Evolutionary conservation across 352 stramenopile genomes (phyloP), one percentile per base, ranked within the genome.

Genomic region (Phytophthora melonis): DNA sequence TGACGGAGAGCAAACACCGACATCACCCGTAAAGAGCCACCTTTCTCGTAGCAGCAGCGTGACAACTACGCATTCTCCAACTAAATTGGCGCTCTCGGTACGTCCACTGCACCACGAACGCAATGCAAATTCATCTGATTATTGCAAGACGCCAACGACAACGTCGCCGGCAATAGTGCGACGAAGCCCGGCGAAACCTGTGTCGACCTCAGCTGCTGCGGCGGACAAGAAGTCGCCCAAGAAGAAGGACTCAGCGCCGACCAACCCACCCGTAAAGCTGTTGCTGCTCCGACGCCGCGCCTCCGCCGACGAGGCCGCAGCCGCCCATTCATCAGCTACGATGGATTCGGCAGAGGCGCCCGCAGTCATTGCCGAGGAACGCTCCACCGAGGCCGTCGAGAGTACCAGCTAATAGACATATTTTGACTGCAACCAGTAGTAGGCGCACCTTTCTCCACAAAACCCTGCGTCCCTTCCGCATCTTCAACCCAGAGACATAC

Each of bases 261-360:
- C 82, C 27, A 92, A 92, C 34, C 84, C 87, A 8, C 84, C 84
- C 0, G 80, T 89, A 43, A 93, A 91, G 71, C 68, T 92, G 70
- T 67, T 92, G 50, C 77, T 91, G 32, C 76, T 84, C 50, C 81
- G 84, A 10, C 74, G 83, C 3, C 79, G 86, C 30, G 67, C 73
- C 0, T 74, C 74, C 13, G 52, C 36, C 21, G 74, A 81, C 36
- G 41, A 58, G 30, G 4, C 32, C 13, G 36, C 8, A 36, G 49
- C 39, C 36, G 58, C 19, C 21, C 23, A 27, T 10, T 52, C 43
- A 14, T 27, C 52, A n/a, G 39, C 39, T 45, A 9, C 39, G 16
- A 16, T 13, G 39, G 13, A n/a, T 25, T 16, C 34, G 23, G 53
- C 52, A 18, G 32, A 41, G 2, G 49, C 4, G 3, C 43, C 23